Percentiles rank a stretch among this genome's conserved stretches.
phyloP scores from a whole-genome alignment of 129 eudicot genomes.

The Ambrosia trifida region DNA sequence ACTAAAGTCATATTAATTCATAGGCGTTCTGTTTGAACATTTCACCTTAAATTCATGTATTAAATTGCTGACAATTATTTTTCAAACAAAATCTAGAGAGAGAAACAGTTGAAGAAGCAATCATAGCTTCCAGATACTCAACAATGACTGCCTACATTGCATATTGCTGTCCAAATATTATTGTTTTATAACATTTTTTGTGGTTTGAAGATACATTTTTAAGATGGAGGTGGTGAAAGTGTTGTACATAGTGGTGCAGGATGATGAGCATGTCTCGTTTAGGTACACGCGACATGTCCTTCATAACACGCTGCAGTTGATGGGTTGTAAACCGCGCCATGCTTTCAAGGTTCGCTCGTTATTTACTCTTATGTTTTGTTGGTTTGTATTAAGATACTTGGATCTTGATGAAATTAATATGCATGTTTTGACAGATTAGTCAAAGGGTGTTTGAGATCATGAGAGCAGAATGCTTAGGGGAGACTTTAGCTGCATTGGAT shows the following conservation, averaged over 20 bases:
- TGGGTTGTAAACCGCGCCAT: slow-evolving; percentile 95
- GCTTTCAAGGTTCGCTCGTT: slow-evolving; percentile 68
- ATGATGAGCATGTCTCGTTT: slow-evolving; percentile 46
- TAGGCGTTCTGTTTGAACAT: slow-evolving; percentile 32
- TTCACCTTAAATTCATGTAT: slow-evolving; percentile 26
- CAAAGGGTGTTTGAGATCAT: slow-evolving; percentile 74
- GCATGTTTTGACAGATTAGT: slow-evolving; percentile 60
- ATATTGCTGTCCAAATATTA: not conserved
- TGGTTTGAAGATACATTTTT: not conserved
- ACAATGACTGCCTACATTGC: slow-evolving; percentile 26
- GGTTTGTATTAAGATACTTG: not conserved
- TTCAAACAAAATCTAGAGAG: slow-evolving; percentile 1
- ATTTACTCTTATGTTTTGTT: not conserved
- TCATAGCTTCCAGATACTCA: slow-evolving; percentile 31
- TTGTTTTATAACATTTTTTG: not conserved
- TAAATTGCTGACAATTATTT: slow-evolving; percentile 3
- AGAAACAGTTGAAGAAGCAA: slow-evolving; percentile 36
- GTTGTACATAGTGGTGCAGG: slow-evolving; percentile 76
- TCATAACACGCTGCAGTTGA: slow-evolving; percentile 83
- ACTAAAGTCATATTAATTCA: not conserved
- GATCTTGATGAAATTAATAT: not conserved
- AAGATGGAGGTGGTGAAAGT: slow-evolving; percentile 67
- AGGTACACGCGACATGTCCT: slow-evolving; percentile 85
- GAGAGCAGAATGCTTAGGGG: slow-evolving; percentile 46
- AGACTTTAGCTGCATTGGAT: slow-evolving; percentile 43